A percentile compares a stretch with the other conserved stretches of the same genome.
These are phyloP conservation scores for Citrus unshiu DNA, from an alignment of 345 rosid species.

Conservation along the genomic window DNA sequence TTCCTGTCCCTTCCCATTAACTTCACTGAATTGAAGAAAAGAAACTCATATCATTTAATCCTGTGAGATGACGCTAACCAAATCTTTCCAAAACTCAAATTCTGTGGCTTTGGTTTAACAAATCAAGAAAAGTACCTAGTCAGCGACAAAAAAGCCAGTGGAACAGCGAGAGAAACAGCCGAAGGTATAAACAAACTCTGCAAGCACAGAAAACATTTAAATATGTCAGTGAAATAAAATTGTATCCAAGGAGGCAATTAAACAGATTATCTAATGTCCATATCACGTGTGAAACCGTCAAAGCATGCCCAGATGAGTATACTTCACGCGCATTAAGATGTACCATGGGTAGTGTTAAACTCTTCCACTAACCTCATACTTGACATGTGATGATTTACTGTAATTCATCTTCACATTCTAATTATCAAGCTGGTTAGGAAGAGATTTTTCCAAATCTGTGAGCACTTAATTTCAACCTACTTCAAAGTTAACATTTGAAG, in stretches of 20 bases:
- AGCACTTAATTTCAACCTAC: neutral
- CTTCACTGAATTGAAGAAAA: conserved; percentile 58
- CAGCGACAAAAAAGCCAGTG: conserved; percentile 80
- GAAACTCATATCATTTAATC: conserved; percentile 27
- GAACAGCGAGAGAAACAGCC: conserved; percentile 75
- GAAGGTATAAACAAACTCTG: conserved; percentile 77
- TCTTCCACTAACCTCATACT: neutral
- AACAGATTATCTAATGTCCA: neutral
- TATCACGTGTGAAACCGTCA: neutral
- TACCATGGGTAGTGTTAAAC: neutral
- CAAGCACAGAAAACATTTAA: conserved; percentile 13
- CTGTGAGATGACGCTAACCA: conserved; percentile 6
- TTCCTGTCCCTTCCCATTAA: conserved; percentile 73
- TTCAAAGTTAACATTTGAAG: neutral
- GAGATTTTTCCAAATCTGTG: neutral
- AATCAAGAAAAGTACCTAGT: conserved; percentile 62
- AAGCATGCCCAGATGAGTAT: neutral
- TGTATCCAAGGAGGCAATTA: neutral
- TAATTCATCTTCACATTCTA: neutral
- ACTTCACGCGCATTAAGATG: neutral
- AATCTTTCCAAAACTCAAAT: conserved; percentile 3
- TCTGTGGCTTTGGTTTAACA: neutral
- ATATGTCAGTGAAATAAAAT: neutral
- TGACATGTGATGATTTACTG: neutral
- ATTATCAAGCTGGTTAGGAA: neutral